Base-by-base conservation (phyloP, 192 early-diverging fungal species). In the Mortierella antarctica region DNA sequence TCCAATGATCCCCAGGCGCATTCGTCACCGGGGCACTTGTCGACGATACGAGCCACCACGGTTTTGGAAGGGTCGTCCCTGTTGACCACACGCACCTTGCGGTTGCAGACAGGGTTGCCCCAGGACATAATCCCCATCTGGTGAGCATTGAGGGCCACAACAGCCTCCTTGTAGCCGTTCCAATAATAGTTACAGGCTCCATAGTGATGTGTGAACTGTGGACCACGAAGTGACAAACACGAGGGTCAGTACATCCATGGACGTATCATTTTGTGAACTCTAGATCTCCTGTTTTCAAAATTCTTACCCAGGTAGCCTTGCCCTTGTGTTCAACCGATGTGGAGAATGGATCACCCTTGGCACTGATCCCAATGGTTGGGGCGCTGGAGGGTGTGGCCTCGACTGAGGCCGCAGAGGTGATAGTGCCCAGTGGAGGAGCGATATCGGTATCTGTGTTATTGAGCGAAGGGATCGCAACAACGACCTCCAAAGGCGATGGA, bases 1-100 rank as follows among this genome's bases (percentile, higher is more conserved):
- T 82, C 78, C 11, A 82, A 52, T 10, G 80, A 70, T 42, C 70
- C 47, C 42, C 63, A 44, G 21, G 51, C 53, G 50, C 85, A 86
- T 5, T 68, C 70, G 15, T 71, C 44, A 31, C 69, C 69, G 13
- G 84, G 82, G 69, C 82, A 83, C 40, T 74, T 74, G 70, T 86
- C 82, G 1, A 74, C 81, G 39, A 86, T 67, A 5, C 68, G 74
- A 57, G 70, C 73, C 9, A 63, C 15, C 14, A 69, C 70, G 20
- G 69, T 51, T 14, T 62, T 69, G 15, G 57, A 54, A 6, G 55
- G 58, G 61, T 72, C 21, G 20, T 70, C 39, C 4, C 2, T 42
- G 49, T 68, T 68, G 58, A 47, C 65, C 40, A 83, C 64, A 21
- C 56, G 47, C 17, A 82, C 73, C 17, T 69, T 52, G 55, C 75